Percentiles rank a stretch among this genome's conserved stretches.
Evolutionary conservation across 148 eudicot species (phyloP).

Genomic region (Rhododendron vialii): DNA sequence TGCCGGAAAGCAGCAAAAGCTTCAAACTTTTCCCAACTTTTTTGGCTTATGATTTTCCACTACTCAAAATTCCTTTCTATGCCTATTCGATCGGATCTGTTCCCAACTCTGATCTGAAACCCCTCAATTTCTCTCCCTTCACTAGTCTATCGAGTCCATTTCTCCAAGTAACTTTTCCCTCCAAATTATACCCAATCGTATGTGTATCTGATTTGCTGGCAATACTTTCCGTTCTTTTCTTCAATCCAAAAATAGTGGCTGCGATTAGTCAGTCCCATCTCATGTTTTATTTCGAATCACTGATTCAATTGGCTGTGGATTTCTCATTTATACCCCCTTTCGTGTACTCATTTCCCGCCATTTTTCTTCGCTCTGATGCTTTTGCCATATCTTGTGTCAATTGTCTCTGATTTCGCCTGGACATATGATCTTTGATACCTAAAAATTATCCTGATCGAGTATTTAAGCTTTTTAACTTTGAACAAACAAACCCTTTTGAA

Average conservation of each 20-base stretch:
- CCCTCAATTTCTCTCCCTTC: constrained; percentile 6
- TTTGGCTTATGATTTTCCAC: constrained; percentile 1
- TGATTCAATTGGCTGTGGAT: constrained; percentile 31
- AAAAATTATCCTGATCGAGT: background rate
- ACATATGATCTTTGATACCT: constrained; percentile 32
- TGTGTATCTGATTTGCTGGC: background rate
- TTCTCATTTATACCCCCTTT: constrained; percentile 28
- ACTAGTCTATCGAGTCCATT: background rate
- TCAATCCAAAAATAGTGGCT: constrained; percentile 1
- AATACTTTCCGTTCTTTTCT: background rate
- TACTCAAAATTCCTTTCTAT: background rate
- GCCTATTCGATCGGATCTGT: background rate
- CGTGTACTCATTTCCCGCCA: constrained; percentile 39
- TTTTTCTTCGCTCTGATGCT: constrained; percentile 35
- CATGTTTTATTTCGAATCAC: constrained; percentile 46
- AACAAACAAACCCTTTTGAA: background rate
- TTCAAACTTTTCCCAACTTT: background rate
- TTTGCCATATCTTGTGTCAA: constrained; percentile 37
- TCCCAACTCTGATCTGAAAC: background rate
- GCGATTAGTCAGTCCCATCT: constrained; percentile 27
- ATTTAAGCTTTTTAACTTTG: background rate
- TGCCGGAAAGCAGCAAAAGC: constrained; percentile 8
- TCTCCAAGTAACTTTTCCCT: background rate
- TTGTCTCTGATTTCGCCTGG: constrained; percentile 61
- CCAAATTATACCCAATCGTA: background rate